Percentiles rank a stretch among this genome's conserved stretches.
Evolutionary conservation across 1,139 yeast species (phyloP).

Genomic region (Lodderomyces beijingensis): DNA sequence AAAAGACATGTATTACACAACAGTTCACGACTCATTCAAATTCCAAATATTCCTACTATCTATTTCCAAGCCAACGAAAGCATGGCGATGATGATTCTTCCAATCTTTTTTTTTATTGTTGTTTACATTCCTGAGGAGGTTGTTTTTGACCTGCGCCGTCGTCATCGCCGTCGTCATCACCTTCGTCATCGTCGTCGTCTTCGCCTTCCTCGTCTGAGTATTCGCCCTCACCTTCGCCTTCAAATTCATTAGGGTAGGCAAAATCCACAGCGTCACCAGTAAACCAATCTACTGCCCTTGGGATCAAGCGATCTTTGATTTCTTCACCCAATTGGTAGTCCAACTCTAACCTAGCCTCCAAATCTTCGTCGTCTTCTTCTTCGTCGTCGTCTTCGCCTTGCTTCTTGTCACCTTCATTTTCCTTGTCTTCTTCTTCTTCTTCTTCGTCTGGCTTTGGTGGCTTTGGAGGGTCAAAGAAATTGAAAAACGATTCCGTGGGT

Average conservation of each 20-base stretch:
- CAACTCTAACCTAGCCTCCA: slow-evolving; percentile 81
- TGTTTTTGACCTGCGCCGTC: slow-evolving; percentile 49
- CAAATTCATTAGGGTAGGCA: slow-evolving; percentile 44
- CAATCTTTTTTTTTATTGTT: too few species aligned
- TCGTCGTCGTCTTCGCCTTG: slow-evolving; percentile 41
- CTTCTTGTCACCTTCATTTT: slow-evolving; percentile 39
- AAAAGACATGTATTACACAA: too few species aligned
- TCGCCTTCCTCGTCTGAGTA: slow-evolving; percentile 42
- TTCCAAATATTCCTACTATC: too few species aligned
- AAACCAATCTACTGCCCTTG: slow-evolving; percentile 97
- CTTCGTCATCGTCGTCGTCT: slow-evolving; percentile 45
- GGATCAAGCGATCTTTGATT: slow-evolving; percentile 90
- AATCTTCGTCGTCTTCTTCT: slow-evolving; percentile 67
- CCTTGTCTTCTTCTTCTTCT: slow-evolving; percentile 25
- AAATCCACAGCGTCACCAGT: slow-evolving; percentile 89
- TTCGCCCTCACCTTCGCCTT: slow-evolving; percentile 45
- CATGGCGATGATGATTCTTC: too few species aligned
- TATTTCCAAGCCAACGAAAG: too few species aligned
- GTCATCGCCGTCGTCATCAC: slow-evolving; percentile 37
- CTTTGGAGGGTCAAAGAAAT: slow-evolving; percentile 91
- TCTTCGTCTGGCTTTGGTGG: slow-evolving; percentile 52
- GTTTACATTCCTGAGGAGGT: slow-evolving; percentile 84
- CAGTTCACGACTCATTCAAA: too few species aligned
- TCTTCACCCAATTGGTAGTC: slow-evolving; percentile 97
- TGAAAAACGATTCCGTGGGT: slow-evolving; percentile 91